A percentile compares a stretch with the other conserved stretches of the same genome.
Conservation (phyloP, 495 filamentous ascomycete genomes). For the Penicillium bialowiezense region DNA sequence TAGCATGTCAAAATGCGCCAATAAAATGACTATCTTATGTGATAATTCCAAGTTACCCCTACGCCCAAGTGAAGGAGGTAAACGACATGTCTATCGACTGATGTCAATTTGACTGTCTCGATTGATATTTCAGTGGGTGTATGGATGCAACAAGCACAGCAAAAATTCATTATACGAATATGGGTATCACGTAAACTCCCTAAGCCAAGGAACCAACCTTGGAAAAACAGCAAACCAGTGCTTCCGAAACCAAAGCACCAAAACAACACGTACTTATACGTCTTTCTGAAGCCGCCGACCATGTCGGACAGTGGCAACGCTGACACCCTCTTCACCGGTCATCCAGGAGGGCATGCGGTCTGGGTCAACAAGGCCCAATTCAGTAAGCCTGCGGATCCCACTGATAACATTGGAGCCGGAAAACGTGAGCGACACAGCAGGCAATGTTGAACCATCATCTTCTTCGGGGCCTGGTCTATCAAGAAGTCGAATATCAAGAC, state of each 20-base stretch:
- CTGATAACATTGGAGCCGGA: slow-evolving; percentile 77
- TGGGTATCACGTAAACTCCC: slow-evolving; percentile 11
- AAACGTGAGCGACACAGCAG: slow-evolving; percentile 59
- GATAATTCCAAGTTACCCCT: no score
- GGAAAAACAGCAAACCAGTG: neutral
- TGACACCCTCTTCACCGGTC: slow-evolving; percentile 82
- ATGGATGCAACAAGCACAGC: neutral
- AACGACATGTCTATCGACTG: no score
- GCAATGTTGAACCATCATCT: slow-evolving; percentile 10
- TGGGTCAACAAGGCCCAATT: slow-evolving; percentile 68
- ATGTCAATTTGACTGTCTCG: no score
- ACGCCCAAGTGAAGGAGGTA: no score
- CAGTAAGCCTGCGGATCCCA: slow-evolving; percentile 72
- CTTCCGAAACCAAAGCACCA: neutral
- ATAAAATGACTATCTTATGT: no score
- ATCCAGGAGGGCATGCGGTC: slow-evolving; percentile 85
- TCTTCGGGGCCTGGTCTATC: slow-evolving; percentile 20
- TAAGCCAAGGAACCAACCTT: neutral
- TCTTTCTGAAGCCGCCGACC: slow-evolving; percentile 47
- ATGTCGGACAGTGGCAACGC: slow-evolving; percentile 60
- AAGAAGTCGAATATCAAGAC: slow-evolving; percentile 33
- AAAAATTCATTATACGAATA: neutral
- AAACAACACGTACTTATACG: slow-evolving; percentile 10
- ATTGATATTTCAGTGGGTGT: neutral
- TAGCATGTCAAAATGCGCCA: no score